Evolutionary conservation across 108 stramenopile genomes (phyloP).

Genomic region (Mayamaea pseudoterrestris): DNA sequence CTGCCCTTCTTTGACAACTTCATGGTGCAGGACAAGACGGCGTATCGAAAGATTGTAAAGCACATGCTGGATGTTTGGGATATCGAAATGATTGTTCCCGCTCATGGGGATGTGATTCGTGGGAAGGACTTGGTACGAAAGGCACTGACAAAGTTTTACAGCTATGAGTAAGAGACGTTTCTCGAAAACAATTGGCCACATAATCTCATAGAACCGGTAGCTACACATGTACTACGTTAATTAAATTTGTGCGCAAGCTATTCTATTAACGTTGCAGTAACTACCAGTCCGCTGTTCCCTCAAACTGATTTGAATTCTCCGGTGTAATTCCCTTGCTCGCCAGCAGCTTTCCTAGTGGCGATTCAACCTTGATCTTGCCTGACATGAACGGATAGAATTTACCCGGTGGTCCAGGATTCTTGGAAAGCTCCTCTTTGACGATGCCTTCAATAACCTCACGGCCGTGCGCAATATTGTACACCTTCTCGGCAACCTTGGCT

Average conservation of each 20-base stretch:
- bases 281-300: constrained; percentile 84
- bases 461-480: constrained; percentile 82
- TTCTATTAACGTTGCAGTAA: too few species aligned
- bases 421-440: constrained; percentile 82
- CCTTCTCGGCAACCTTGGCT: constrained; percentile 77
- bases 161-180: not conserved
- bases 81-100: constrained; percentile 59
- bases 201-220: too few species aligned
- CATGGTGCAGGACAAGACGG: constrained; percentile 48
- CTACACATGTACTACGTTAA: too few species aligned
- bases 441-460: constrained; percentile 83
- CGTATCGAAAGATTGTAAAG: constrained; percentile 14
- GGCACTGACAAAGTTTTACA: constrained; percentile 25
- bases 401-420: constrained; percentile 84
- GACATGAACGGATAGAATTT: constrained; percentile 87
- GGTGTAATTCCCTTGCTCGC: constrained; percentile 81
- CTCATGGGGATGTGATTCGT: constrained; percentile 75
- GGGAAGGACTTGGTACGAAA: constrained; percentile 37
- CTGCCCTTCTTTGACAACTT: constrained; percentile 70
- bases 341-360: constrained; percentile 71
- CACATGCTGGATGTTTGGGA: constrained; percentile 52
- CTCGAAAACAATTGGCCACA: too few species aligned
- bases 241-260: too few species aligned
- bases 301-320: constrained; percentile 85
- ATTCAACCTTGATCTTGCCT: constrained; percentile 85